Conservation (phyloP, 1,284 basidiomycete genomes). For the Apiotrichum laibachii region DNA sequence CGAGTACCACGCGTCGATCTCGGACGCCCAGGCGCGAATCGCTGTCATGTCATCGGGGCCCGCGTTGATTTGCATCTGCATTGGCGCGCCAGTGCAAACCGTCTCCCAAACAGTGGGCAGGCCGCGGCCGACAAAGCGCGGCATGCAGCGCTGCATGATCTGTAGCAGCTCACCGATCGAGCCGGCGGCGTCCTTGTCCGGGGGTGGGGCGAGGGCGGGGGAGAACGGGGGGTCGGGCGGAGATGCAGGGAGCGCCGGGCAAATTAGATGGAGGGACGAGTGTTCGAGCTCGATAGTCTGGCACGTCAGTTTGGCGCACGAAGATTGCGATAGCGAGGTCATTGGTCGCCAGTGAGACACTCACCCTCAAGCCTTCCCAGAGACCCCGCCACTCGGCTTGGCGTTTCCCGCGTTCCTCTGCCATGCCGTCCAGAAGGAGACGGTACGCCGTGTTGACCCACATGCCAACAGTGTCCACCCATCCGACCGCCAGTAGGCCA, state of each 20-base stretch:
- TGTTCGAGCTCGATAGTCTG: conserved; percentile 29
- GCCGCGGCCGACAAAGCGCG: conserved; percentile 24
- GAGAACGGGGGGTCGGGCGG: conserved; percentile 23
- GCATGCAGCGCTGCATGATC: conserved; percentile 27
- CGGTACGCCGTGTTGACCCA: conserved; percentile 26
- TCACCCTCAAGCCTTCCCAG: conserved; percentile 26
- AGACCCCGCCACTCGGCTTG: conserved; percentile 23
- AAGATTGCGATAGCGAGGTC: neutral
- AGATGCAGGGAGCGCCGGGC: conserved; percentile 18
- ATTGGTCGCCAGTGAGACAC: neutral
- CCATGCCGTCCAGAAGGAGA: conserved; percentile 23
- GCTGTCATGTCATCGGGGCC: conserved; percentile 20
- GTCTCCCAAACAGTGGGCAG: conserved; percentile 26
- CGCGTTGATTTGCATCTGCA: conserved; percentile 4
- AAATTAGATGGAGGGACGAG: conserved; percentile 24
- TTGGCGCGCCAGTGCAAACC: conserved; percentile 9
- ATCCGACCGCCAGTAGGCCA: conserved; percentile 23
- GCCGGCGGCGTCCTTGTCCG: conserved; percentile 9
- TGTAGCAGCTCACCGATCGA: conserved; percentile 25
- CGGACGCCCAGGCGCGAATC: conserved; percentile 20
- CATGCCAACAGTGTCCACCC: conserved; percentile 27
- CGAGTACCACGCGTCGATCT: conserved; percentile 25
- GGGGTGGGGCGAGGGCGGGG: neutral
- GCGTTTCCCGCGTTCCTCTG: conserved; percentile 19
- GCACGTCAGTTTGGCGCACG: neutral